Base-by-base conservation (phyloP, 2,329 filamentous ascomycete species). In the Penicillium sp. region DNA sequence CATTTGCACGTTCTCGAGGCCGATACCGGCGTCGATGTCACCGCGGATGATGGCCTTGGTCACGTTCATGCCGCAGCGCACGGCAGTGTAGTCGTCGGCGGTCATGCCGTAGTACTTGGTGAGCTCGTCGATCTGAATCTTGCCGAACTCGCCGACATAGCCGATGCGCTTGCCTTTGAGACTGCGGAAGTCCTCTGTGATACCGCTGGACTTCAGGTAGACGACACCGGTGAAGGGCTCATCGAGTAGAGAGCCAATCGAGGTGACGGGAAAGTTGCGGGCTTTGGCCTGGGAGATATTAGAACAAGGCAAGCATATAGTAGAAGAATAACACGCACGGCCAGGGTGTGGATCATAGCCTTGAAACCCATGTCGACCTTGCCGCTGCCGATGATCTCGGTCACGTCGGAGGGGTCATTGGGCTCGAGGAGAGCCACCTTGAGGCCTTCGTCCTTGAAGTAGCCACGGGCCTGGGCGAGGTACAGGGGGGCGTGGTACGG, bases 1-100 rank as follows among this genome's bases (percentile, higher is more conserved):
- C 87, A 90, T 90, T 71, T 91, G 88, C 6, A 90, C 87, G 65
- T 91, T 91, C 71, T 90, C 88, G 5, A 91, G 82, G 16, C 88
- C 88, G 64, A 89, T 84, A 31, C 88, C 88, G 16, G 88, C 88
- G 66, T 90, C 85, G 60, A 90, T 89, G 35, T 80, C 79, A 60
- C 87, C 86, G 52, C 81, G 77, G 69, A 87, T 88, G 71, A 90
- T 89, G 62, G 87, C 87, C 69, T 87, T 86, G 69, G 84, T 85
- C 44, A 91, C 86, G 69, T 91, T 90, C 88, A 90, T 91, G 56
- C 88, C 88, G 67, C 87, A 90, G 51, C 88, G 86, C 7, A 91
- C 80, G 31, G 87, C 87, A 1, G 85, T 88, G 77, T 91, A 90
- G 74, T 90, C 87, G 5, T 76, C 72, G 0, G 87, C 82, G 1